Conservation (phyloP, 1,284 basidiomycete species). For the Phenoliferia sp. region DNA sequence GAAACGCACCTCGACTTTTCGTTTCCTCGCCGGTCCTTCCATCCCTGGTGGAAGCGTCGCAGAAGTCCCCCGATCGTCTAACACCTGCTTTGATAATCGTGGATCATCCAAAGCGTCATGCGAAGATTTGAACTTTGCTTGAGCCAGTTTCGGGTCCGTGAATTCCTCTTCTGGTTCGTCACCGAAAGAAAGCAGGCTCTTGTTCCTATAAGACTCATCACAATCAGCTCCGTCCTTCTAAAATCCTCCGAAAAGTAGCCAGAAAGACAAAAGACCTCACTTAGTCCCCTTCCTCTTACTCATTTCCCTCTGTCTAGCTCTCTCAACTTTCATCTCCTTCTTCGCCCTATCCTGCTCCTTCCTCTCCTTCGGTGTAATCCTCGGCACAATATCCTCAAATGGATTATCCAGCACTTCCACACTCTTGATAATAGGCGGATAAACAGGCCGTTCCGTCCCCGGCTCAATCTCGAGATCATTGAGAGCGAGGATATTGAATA, state of each 20-base stretch:
- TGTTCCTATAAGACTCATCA: slow-evolving; percentile 57
- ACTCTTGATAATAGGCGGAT: slow-evolving; percentile 77
- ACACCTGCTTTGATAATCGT: slow-evolving; percentile 21
- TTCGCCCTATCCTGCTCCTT: slow-evolving; percentile 72
- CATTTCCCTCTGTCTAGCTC: slow-evolving; percentile 56
- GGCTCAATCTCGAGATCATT: slow-evolving; percentile 76
- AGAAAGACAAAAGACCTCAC: slow-evolving; percentile 47
- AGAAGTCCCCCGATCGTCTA: slow-evolving; percentile 33
- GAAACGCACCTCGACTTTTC: not conserved
- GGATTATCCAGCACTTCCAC: slow-evolving; percentile 66
- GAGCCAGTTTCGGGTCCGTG: slow-evolving; percentile 51
- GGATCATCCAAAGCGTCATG: slow-evolving; percentile 34
- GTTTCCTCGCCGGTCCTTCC: slow-evolving; percentile 10
- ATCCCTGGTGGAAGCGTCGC: slow-evolving; percentile 26
- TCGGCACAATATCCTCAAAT: slow-evolving; percentile 87
- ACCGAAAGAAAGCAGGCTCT: slow-evolving; percentile 79
- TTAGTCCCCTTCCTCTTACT: slow-evolving; percentile 64
- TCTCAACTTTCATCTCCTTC: slow-evolving; percentile 65
- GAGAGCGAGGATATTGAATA: slow-evolving; percentile 52
- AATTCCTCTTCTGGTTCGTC: slow-evolving; percentile 61
- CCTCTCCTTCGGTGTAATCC: slow-evolving; percentile 91
- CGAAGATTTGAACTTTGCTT: slow-evolving; percentile 65
- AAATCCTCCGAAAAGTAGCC: not conserved
- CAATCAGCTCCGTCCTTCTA: not conserved
- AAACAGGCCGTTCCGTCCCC: slow-evolving; percentile 60